phyloP scores from a whole-genome alignment of 345 rosid genomes.

The Eutrema japonicum region DNA sequence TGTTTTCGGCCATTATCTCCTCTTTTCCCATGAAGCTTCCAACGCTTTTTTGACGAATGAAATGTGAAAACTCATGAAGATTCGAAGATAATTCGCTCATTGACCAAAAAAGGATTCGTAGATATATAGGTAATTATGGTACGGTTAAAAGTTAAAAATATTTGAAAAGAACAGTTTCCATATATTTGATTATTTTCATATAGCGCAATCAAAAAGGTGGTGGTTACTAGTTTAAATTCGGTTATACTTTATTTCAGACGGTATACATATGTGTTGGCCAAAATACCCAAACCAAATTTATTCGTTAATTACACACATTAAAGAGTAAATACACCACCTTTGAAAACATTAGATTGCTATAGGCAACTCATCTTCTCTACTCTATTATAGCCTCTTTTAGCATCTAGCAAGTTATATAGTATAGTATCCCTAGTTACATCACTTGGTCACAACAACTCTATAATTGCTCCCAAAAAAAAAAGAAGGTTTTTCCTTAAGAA shows the following conservation, averaged over 20 bases:
- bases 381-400: no score
- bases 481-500: not conserved
- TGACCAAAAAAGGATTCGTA: not conserved
- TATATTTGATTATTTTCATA: not conserved
- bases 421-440: slow-evolving; percentile 1
- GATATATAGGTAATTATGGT: not conserved
- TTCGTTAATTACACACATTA: not conserved
- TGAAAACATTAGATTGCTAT: not conserved
- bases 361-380: not conserved
- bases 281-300: not conserved
- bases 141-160: not conserved
- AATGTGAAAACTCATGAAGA: slow-evolving; percentile 14
- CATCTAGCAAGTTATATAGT: no score
- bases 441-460: not conserved
- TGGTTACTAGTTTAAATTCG: not conserved
- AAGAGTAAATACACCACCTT: not conserved
- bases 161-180: not conserved
- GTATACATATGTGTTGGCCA: not conserved
- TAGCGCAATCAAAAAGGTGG: not conserved
- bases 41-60: slow-evolving; percentile 34
- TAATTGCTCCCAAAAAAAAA: not conserved
- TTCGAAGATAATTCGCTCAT: slow-evolving; percentile 4
- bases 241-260: not conserved
- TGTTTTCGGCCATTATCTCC: not conserved
- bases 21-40: slow-evolving; percentile 43